Evolutionary conservation across 2,329 filamentous ascomycete species (phyloP), one percentile per base, ranked within the genome.

Genomic region (Neofusicoccum kwambonambiense): DNA sequence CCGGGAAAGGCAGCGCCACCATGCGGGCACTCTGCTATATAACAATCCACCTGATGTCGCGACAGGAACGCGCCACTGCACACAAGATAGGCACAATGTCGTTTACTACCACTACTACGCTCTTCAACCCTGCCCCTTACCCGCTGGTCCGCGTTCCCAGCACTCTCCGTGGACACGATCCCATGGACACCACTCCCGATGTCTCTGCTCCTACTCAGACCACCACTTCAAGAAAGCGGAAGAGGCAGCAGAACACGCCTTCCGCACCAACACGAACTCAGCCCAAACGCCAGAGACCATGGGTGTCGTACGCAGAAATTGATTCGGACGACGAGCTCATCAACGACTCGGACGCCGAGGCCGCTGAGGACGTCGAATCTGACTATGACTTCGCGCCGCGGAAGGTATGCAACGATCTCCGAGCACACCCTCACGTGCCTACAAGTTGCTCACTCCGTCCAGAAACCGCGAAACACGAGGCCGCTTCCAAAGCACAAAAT

Each of bases 401-500:
- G 4, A 45, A 35, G 56, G 56, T 60, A 60, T n/a, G 4, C n/a
- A 11, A 4, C 8, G 13, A n/a, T 19, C 2, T 37, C 5, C 5
- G 22, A 31, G 12, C 2, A 19, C 41, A 22, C 7, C 6, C 17
- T 9, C 6, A 7, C 15, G 5, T 4, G 7, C 3, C 15, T 4
- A 0, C n/a, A 15, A 15, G 3, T 13, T 5, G 19, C 56, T 47
- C 31, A 34, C 54, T 9, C 27, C 4, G 3, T 1, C 31, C 17
- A 58, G 54, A 60, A 60, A 37, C 31, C 56, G 27, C 47, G 42
- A 39, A 35, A 45, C 11, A 37, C 31, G 5, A 50, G 17, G 17
- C 69, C 69, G 4, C 72, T 74, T 49, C 70, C 73, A 3, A 75
- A 75, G 60, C 69, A 50, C 62, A 74, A 73, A 39, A 68, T 72